These are phyloP conservation scores for Sporisorium sorghi DNA, from an alignment of 1,284 basidiomycete species.

Conservation along the genomic window DNA sequence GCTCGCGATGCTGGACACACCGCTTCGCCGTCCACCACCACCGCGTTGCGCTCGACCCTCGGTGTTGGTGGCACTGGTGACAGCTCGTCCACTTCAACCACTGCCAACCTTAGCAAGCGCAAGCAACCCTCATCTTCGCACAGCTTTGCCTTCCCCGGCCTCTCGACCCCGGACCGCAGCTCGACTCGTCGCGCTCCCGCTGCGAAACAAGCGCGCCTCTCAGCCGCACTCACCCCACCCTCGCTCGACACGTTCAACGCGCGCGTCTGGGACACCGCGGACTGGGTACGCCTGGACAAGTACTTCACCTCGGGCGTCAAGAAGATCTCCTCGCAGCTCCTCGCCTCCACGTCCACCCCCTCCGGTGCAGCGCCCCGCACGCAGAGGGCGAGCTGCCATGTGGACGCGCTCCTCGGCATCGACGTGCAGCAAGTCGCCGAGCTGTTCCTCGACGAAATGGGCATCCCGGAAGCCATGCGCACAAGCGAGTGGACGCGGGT, in stretches of 20 bases:
- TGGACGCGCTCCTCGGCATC: slow-evolving; percentile 22
- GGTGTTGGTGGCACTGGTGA: slow-evolving; percentile 10
- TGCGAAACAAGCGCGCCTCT: slow-evolving; percentile 27
- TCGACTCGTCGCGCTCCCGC: not conserved
- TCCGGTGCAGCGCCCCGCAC: not conserved
- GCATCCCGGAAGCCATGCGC: not conserved
- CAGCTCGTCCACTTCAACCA: slow-evolving; percentile 7
- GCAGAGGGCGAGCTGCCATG: slow-evolving; percentile 9
- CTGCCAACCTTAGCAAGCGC: slow-evolving; percentile 15
- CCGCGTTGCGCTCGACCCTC: slow-evolving; percentile 5
- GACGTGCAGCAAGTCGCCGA: slow-evolving; percentile 8
- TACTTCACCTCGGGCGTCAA: slow-evolving; percentile 37
- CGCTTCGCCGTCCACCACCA: slow-evolving; percentile 11
- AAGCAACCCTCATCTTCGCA: not conserved
- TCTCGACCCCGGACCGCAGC: slow-evolving; percentile 15
- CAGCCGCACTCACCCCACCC: slow-evolving; percentile 13
- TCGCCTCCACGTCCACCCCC: too few relatives aligned
- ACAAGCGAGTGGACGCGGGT: slow-evolving; percentile 24
- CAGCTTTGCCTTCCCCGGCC: slow-evolving; percentile 16
- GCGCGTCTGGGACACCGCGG: slow-evolving; percentile 27
- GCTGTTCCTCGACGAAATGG: slow-evolving; percentile 27
- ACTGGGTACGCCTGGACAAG: slow-evolving; percentile 47
- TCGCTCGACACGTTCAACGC: slow-evolving; percentile 12
- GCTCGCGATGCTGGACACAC: not conserved
- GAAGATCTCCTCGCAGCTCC: slow-evolving; percentile 12